Base-by-base conservation (phyloP, 768 basidiomycete species). In the Suillus luteus region DNA sequence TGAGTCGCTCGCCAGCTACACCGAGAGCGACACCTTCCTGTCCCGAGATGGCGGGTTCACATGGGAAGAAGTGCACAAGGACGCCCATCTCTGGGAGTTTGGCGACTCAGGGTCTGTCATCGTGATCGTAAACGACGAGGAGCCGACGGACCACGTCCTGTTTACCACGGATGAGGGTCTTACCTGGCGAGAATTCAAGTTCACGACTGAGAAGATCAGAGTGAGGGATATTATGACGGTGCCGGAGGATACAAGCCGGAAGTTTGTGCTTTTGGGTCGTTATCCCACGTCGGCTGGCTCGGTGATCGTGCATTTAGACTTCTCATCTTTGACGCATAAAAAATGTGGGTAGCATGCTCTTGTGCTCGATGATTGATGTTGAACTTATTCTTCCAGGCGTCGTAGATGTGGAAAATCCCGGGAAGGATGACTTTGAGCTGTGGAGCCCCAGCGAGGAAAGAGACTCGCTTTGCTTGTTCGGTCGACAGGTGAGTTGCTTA, bases 31-130 rank as follows among this genome's bases (percentile, higher is more conserved):
- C 74, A 97, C 95, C 2, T 99, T 97, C 89, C 83, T 99, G 48
- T 94, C 93, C 62, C 93, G 97, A 5, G 94, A 99, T 69, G 97
- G 88, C 2, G 97, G 97, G 10, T 97, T 97, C 77, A 95, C 93
- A 0, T 99, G 97, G 97, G 88, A 97, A 73, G 97, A 99, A 78
- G 90, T 99, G 0, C 95, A 95, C 80, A 99, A 99, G 74, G 96
- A 96, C 68, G 96, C 97, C 0, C 92, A 99, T 72, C 82, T 98
- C 44, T 99, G 94, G 95, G 95, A 96, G 73, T 99, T 96, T 69
- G 96, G 96, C 35, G 97, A 99, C 78, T 96, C 93, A 0, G 97
- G 97, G 5, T 95, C 96, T 1, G 82, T 99, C 63, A 82, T 99
- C 41, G 81, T 99, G 68, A 90, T 99, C 79, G 94, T 87, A 51